These are phyloP conservation scores for Lasiodiplodia theobromae DNA, from an alignment of 2,329 filamentous ascomycete species.

Conservation along the genomic window DNA sequence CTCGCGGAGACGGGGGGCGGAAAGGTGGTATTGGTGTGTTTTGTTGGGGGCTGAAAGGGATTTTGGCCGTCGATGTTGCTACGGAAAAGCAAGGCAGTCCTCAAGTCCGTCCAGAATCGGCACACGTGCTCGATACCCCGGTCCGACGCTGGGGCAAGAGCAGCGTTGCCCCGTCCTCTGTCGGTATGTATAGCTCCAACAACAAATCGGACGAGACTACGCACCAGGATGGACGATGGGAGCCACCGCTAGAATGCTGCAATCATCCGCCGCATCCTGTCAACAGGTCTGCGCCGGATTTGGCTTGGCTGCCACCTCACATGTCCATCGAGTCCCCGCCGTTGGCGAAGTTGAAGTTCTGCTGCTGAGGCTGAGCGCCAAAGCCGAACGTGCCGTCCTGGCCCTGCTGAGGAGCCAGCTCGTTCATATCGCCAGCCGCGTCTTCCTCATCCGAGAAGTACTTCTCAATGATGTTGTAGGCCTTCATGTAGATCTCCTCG, in stretches of 20 bases:
- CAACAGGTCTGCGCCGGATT: constrained; percentile 14
- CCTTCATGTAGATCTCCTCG: constrained; percentile 99
- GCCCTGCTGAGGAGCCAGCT: constrained; percentile 74
- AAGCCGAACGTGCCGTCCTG: constrained; percentile 83
- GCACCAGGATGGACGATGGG: background rate
- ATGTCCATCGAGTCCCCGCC: constrained; percentile 77
- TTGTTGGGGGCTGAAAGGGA: constrained; percentile 21
- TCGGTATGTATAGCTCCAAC: constrained; percentile 21
- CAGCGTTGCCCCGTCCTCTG: constrained; percentile 26
- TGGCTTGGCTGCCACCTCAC: constrained; percentile 53
- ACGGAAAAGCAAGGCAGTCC: constrained; percentile 24
- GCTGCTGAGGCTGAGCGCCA: constrained; percentile 66
- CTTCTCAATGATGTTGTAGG: constrained; percentile 99
- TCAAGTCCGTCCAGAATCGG: constrained; percentile 22
- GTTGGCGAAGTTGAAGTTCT: constrained; percentile 93
- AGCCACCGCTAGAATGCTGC: constrained; percentile 6
- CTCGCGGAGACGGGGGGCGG: constrained; percentile 25
- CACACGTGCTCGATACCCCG: constrained; percentile 19
- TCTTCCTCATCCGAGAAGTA: constrained; percentile 99
- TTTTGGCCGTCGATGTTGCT: constrained; percentile 24
- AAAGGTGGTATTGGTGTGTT: constrained; percentile 21
- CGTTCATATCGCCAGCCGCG: constrained; percentile 76
- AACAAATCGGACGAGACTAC: constrained; percentile 15
- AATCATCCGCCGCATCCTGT: constrained; percentile 13
- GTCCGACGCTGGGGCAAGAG: constrained; percentile 8